Conservation (phyloP, 768 basidiomycete species). For the Cubamyces sp. region DNA sequence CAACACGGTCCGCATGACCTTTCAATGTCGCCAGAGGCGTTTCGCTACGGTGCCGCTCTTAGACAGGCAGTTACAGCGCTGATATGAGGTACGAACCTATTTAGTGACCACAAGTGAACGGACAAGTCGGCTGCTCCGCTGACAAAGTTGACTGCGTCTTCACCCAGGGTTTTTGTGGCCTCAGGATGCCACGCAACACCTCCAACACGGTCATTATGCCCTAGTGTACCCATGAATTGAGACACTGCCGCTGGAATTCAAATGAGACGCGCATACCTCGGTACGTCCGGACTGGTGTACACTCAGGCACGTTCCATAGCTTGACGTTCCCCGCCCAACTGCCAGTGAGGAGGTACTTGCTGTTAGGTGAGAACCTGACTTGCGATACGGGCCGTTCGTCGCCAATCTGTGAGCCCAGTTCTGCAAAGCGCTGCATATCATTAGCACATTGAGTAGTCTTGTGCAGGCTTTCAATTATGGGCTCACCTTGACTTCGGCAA, state of each 20-base stretch:
- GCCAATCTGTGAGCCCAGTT: conserved; percentile 96
- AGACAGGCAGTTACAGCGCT: conserved; percentile 1
- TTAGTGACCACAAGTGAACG: conserved; percentile 88
- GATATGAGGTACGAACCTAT: conserved; percentile 53
- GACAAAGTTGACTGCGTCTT: conserved; percentile 77
- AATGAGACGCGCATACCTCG: conserved; percentile 56
- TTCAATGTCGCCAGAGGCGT: conserved; percentile 82
- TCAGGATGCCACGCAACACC: conserved; percentile 98
- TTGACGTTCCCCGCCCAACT: conserved; percentile 97
- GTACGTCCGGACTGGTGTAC: conserved; percentile 75
- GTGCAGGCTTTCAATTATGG: neutral
- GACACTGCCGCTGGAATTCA: neutral
- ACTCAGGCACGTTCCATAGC: conserved; percentile 93
- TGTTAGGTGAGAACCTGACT: conserved; percentile 94
- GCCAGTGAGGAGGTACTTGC: conserved; percentile 84
- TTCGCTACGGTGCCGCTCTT: conserved; percentile 55
- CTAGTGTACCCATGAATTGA: conserved; percentile 40
- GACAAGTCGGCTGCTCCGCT: conserved; percentile 89
- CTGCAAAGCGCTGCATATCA: conserved; percentile 71
- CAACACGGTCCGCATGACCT: conserved; percentile 90
- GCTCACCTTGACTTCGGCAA: conserved; percentile 84
- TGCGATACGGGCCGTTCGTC: conserved; percentile 94
- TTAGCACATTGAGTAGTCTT: neutral
- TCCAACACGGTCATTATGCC: conserved; percentile 89
- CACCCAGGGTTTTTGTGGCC: conserved; percentile 74